Conservation (phyloP, 495 filamentous ascomycete genomes). For the Penicillium mononematosum region DNA sequence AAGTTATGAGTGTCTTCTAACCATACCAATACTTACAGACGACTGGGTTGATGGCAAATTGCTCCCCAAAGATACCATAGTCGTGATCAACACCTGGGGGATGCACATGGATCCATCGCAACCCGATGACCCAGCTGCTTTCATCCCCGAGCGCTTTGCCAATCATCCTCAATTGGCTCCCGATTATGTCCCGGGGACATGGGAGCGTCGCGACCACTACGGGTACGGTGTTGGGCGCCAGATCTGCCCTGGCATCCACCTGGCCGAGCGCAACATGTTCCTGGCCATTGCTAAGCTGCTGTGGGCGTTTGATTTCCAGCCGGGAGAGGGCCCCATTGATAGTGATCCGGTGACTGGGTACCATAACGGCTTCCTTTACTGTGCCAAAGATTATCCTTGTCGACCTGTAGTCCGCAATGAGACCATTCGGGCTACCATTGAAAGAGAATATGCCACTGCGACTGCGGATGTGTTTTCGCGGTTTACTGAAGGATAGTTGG, state of each 20-base stretch:
- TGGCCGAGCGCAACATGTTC: neutral
- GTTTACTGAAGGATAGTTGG: neutral
- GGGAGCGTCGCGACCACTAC: neutral
- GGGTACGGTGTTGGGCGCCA: neutral
- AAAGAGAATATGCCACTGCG: neutral
- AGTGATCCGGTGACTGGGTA: conserved; percentile 22
- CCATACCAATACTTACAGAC: neutral
- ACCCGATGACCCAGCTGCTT: neutral
- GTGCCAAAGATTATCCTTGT: conserved; percentile 26
- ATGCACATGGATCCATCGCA: neutral
- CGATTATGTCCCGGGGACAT: neutral
- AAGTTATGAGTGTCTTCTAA: neutral
- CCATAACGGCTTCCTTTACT: conserved; percentile 33
- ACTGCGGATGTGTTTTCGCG: neutral
- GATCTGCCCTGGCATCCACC: neutral
- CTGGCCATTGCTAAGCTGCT: neutral
- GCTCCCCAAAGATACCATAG: neutral
- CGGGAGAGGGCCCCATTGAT: neutral
- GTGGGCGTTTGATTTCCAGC: neutral
- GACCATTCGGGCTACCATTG: neutral
- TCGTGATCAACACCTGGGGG: neutral
- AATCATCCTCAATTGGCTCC: neutral
- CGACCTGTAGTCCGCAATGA: conserved; percentile 3
- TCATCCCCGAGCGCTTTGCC: neutral
- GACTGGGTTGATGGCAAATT: neutral